Evolutionary conservation across 1,139 yeast species (phyloP), one percentile per base, ranked within the genome.

Genomic region (Geotrichum citri-aurantii): DNA sequence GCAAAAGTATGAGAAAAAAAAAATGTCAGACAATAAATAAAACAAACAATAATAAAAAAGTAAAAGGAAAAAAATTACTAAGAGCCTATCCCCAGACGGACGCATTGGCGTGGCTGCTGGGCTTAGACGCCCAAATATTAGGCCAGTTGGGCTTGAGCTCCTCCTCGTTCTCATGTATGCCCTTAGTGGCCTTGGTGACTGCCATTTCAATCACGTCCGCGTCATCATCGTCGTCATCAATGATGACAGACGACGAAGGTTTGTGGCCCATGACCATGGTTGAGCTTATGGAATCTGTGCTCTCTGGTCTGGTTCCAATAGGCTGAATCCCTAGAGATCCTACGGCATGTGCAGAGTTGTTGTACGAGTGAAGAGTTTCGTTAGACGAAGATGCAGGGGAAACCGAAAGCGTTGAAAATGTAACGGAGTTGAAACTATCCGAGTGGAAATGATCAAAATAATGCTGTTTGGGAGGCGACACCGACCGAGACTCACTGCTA

Each of bases 81-180:
- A 26, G 40, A 14, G 11, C 24, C 33, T 23, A 56, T n/a, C 50
- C 56, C 59, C 59, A 56, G n/a, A 52, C 59, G 3, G 55, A 47
- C 24, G 58, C 23, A n/a, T 50, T 50, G 17, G 54, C 31, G 5
- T 44, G 40, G 37, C 21, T 48, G 23, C 46, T 48, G 10, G 50
- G 42, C 29, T 53, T 53, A 19, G 49, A 40, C n/a, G 56, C 59
- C 59, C 59, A 56, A 24, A 56, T 55, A 19, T 56, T 56, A 33
- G 52, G 26, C 59, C 59, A 56, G 24, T 50, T 49, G 4, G 52
- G 27, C 44, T 37, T 14, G 55, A 11, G 12, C 48, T 37, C 10
- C 49, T 29, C n/a, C 49, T 24, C 27, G 50, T 29, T 10, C 14
- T 44, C 19, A 29, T 24, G 27, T 19, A 37, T 17, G 31, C 17